Base-by-base conservation (phyloP, 2,329 filamentous ascomycete genomes). In the Rhexocercosporidium sp. region DNA sequence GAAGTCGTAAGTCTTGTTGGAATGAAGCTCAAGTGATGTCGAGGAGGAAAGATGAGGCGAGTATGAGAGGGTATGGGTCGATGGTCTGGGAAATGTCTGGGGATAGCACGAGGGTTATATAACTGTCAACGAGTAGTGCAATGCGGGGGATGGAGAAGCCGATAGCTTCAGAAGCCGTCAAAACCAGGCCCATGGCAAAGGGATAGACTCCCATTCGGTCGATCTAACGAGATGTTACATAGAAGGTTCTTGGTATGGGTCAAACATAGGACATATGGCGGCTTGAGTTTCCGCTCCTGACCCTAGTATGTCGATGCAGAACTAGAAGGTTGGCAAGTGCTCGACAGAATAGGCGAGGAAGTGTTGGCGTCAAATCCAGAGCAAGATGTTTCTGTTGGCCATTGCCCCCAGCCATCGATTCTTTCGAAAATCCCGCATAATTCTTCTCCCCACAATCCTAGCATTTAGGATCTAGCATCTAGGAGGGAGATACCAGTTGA, bases 91-190 rank as follows among this genome's bases (percentile, higher is more conserved):
- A 20, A 59, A 29, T 46, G 12, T 59, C 18, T 44, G 39, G 56
- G 56, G 39, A 59, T 29, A 29, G 22, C 56, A 46, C 41, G 25
- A 44, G 39, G 37, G 25, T 59, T 59, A 59, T 59, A 59, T 59
- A 59, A 41, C 37, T 59, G 18, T 25, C 56, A 16, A 59, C 9
- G 11, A 18, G 27, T 46, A 29, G 39, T 41, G 27, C 14, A 59
- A 27, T 46, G 44, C 37, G 37, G 56, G 56, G 56, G 56, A 31
- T 59, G 56, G 56, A 37, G 56, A 3, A 14, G 6, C 5, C 3
- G 18, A 16, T 44, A 29, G 41, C 12, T 46, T 14, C 14, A 25
- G 18, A 41, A 2, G 37, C 37, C 16, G 14, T 18, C 37, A 41
- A 20, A 39, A 25, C 20, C 25, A 59, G 14, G 20, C 56, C 37